Evolutionary conservation across 768 basidiomycete genomes (phyloP), one percentile per base, ranked within the genome.

Genomic region (Rhodotorula paludigena): DNA sequence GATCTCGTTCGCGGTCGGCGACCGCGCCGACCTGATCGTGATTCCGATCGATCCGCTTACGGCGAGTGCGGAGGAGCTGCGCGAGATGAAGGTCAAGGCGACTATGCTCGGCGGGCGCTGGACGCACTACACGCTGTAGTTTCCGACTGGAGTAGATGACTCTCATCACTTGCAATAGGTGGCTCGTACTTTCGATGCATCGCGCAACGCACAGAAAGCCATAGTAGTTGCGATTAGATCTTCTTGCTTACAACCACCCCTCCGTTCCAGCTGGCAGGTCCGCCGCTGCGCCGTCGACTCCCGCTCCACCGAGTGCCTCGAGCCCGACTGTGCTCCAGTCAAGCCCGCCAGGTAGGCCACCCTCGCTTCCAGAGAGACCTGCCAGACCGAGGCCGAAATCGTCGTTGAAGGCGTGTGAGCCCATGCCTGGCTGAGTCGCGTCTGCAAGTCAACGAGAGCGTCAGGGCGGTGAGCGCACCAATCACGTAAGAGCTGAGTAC

Each of bases 41-140:
- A 55, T 75, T 0, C 38, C 51, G 1, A 36, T 38, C 11, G 64
- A 76, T 61, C 75, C 75, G 16, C 44, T 74, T 4, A 51, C 42
- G n/a, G 60, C 63, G 32, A 57, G 42, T 33, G 73, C 66, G 25
- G 63, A 68, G 41, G 64, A 67, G 42, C 44, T 76, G 47, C 54
- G 75, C 59, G 55, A 38, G 4, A 73, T 75, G 66, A 10, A 64
- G 25, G 74, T 74, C 23, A 52, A 33, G 20, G 75, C 63, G 12
- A 75, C 75, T 3, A 68, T 76, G 74, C 53, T 76, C 33, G 73
- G 65, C 12, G 75, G 75, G 36, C 36, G 73, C 18, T 74, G 73
- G 66, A 76, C 74, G 2, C 60, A 74, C 32, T 33, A 32, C 23
- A 28, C 11, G 18, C n/a, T 66, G 54, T 60, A 52, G 47, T 28